Conservation (phyloP, 2,329 filamentous ascomycete genomes). For the Zymoseptoria tritici region DNA sequence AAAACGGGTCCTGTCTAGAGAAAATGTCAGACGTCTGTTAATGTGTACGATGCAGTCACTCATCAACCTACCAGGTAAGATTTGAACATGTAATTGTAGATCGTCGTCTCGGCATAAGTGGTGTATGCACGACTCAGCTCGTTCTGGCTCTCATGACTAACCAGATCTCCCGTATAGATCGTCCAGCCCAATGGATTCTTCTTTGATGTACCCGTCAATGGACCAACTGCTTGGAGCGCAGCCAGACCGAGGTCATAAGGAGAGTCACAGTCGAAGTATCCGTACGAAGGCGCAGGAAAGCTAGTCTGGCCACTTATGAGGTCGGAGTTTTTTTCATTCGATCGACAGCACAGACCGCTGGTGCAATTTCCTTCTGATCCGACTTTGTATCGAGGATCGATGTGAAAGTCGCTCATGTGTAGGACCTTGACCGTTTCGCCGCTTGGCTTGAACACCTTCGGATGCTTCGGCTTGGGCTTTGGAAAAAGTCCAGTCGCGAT, state of each 20-base stretch:
- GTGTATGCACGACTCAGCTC: slow-evolving; percentile 47
- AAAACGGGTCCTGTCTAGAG: slow-evolving; percentile 46
- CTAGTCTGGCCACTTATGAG: slow-evolving; percentile 30
- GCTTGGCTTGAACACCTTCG: slow-evolving; percentile 39
- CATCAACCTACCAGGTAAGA: slow-evolving; percentile 36
- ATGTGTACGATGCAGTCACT: too few relatives aligned
- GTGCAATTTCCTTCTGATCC: slow-evolving; percentile 49
- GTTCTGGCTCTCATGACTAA: slow-evolving; percentile 47
- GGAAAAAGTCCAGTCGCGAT: slow-evolving; percentile 44
- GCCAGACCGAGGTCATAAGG: slow-evolving; percentile 52
- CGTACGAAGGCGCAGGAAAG: slow-evolving; percentile 47
- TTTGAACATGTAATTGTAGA: slow-evolving; percentile 49
- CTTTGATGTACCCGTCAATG: slow-evolving; percentile 48
- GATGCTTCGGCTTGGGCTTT: slow-evolving; percentile 46
- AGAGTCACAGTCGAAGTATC: slow-evolving; percentile 50
- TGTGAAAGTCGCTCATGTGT: slow-evolving; percentile 49
- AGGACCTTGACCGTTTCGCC: slow-evolving; percentile 50
- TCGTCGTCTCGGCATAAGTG: slow-evolving; percentile 46
- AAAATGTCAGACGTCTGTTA: too few relatives aligned
- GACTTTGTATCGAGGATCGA: slow-evolving; percentile 49
- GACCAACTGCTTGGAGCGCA: slow-evolving; percentile 48
- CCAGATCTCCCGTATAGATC: slow-evolving; percentile 51
- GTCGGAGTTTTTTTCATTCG: slow-evolving; percentile 33
- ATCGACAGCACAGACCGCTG: slow-evolving; percentile 46
- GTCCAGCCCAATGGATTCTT: slow-evolving; percentile 45